Evolutionary conservation across 768 basidiomycete species (phyloP).

Genomic region (Amanita rubescens): DNA sequence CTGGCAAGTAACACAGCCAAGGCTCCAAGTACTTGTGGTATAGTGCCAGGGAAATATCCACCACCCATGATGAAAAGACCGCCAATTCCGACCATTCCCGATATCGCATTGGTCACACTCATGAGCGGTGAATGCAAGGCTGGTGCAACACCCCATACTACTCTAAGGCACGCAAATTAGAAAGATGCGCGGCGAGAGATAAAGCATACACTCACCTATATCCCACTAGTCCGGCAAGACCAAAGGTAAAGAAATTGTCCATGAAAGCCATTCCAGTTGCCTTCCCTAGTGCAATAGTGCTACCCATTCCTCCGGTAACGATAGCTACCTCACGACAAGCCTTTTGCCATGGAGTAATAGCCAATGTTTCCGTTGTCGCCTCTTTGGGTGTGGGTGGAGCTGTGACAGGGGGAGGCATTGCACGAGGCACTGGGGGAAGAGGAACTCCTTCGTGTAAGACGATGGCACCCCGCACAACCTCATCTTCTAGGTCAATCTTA

Average conservation of each 20-base stretch:
- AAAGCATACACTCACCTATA: slow-evolving; percentile 37
- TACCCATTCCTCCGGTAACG: slow-evolving; percentile 72
- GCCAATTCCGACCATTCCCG: slow-evolving; percentile 71
- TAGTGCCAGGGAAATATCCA: slow-evolving; percentile 72
- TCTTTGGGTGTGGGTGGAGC: slow-evolving; percentile 43
- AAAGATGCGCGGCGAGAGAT: neutral
- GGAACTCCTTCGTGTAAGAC: slow-evolving; percentile 62
- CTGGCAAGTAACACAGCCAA: slow-evolving; percentile 81
- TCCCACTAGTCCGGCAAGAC: slow-evolving; percentile 78
- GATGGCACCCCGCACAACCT: slow-evolving; percentile 78
- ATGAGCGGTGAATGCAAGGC: slow-evolving; percentile 86
- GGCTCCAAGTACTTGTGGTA: slow-evolving; percentile 75
- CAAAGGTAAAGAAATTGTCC: slow-evolving; percentile 85
- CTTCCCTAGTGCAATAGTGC: slow-evolving; percentile 67
- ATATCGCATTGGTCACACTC: slow-evolving; percentile 88
- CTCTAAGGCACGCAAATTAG: slow-evolving; percentile 30
- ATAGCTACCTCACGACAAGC: slow-evolving; percentile 65
- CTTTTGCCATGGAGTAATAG: slow-evolving; percentile 85
- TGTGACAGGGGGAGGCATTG: slow-evolving; percentile 52
- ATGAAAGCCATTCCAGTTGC: slow-evolving; percentile 77
- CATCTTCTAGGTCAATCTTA: slow-evolving; percentile 66
- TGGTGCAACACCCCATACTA: slow-evolving; percentile 86
- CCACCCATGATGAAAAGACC: slow-evolving; percentile 91
- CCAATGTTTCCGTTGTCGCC: slow-evolving; percentile 40
- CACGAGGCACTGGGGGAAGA: slow-evolving; percentile 61